These are phyloP conservation scores for Trichoderma sp. DNA, from an alignment of 2,329 filamentous ascomycete genomes.

Conservation along the genomic window DNA sequence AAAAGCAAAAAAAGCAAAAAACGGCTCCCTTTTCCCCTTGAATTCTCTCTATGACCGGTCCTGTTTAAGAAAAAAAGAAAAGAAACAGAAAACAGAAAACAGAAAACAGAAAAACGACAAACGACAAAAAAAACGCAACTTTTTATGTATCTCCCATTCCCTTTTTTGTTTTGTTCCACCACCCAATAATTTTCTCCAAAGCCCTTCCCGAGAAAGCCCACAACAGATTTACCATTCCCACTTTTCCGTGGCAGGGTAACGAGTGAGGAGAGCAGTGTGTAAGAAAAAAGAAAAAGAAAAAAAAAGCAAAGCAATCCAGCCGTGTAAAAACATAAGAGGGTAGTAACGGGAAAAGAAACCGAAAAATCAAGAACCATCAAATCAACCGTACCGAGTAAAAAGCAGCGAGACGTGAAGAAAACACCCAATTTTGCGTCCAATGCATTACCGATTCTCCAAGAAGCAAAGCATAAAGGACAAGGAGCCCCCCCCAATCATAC, in stretches of 20 bases:
- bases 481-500: conserved; percentile 16
- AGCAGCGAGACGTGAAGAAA: not conserved
- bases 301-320: conserved; percentile 8
- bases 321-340: conserved; percentile 2
- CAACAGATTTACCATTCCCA: not conserved
- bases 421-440: conserved; percentile 6
- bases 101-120: not conserved
- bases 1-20: not conserved
- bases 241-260: not conserved
- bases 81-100: not conserved
- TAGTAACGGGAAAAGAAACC: not conserved
- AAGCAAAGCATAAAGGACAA: conserved; percentile 4
- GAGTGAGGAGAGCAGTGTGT: not conserved
- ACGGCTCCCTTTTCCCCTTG: not conserved
- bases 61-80: not conserved
- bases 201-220: not conserved
- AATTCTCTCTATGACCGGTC: conserved; percentile 17
- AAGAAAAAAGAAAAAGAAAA: not conserved
- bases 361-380: not conserved
- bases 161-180: conserved; percentile 16
- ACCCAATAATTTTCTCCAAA: not conserved
- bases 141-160: conserved; percentile 21
- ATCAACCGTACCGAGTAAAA: not conserved
- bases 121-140: conserved; percentile 16
- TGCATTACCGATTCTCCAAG: conserved; percentile 17